Percentiles rank a stretch among this genome's conserved stretches.
Conservation (phyloP, 2,329 filamentous ascomycete species). For the Nigrospora oryzae region DNA sequence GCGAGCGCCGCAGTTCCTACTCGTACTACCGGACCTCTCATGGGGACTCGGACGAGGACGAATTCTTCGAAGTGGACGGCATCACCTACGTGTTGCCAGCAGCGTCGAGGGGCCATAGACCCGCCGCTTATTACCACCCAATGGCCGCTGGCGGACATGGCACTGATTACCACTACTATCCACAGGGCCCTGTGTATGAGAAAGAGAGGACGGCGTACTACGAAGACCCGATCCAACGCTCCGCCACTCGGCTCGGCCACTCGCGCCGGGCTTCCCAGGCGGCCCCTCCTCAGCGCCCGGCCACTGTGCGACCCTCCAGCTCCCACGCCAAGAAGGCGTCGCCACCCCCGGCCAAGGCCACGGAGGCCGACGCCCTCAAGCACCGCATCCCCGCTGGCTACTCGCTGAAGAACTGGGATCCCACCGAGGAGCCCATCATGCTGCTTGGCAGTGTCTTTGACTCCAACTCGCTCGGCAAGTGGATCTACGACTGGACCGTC, state of each 20-base stretch:
- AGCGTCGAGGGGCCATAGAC: constrained; percentile 31
- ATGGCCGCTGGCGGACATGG: constrained; percentile 43
- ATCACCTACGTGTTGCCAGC: constrained; percentile 44
- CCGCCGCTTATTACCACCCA: constrained; percentile 23
- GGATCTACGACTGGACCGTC: constrained; percentile 99
- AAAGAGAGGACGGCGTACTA: constrained; percentile 31
- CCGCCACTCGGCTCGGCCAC: constrained; percentile 29
- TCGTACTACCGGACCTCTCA: constrained; percentile 51
- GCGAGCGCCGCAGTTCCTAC: constrained; percentile 48
- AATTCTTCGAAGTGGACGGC: constrained; percentile 46
- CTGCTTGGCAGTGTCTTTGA: constrained; percentile 94
- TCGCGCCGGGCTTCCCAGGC: constrained; percentile 35
- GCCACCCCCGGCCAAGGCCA: constrained; percentile 33
- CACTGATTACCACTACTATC: constrained; percentile 51
- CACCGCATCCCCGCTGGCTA: constrained; percentile 82
- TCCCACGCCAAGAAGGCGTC: constrained; percentile 29
- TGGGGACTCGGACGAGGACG: constrained; percentile 59
- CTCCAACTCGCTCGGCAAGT: constrained; percentile 94
- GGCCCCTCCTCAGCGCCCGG: constrained; percentile 36
- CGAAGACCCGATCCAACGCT: constrained; percentile 27
- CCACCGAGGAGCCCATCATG: constrained; percentile 85
- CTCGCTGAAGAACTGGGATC: constrained; percentile 98
- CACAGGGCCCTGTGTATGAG: constrained; percentile 35
- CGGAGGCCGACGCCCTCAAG: constrained; percentile 49
- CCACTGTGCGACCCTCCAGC: constrained; percentile 40